Evolutionary conservation across 2,329 filamentous ascomycete species (phyloP).

Genomic region (Clonostachys rhizophaga): DNA sequence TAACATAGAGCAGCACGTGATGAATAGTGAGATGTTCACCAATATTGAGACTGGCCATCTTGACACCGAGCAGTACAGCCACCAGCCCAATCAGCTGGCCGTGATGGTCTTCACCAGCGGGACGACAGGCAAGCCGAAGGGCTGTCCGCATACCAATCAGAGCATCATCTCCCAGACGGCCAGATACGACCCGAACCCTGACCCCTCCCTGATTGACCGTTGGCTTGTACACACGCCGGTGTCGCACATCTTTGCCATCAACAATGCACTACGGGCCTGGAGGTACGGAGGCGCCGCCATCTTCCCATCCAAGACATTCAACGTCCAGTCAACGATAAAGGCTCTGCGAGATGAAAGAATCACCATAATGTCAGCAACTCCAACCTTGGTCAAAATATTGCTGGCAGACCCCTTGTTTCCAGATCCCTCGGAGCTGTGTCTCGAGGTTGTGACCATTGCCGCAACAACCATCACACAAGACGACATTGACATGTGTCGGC

Average conservation of each 20-base stretch:
- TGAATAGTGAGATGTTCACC: neutral
- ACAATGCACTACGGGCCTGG: conserved; percentile 30
- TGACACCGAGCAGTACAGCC: neutral
- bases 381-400: conserved; percentile 24
- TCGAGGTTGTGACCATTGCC: conserved; percentile 25
- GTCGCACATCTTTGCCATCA: conserved; percentile 31
- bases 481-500: conserved; percentile 22
- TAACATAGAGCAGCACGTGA: conserved; percentile 1
- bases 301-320: conserved; percentile 26
- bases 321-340: conserved; percentile 20
- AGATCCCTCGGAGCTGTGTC: conserved; percentile 13
- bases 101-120: conserved; percentile 44
- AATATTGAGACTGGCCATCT: neutral
- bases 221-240: conserved; percentile 31
- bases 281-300: conserved; percentile 23
- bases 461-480: conserved; percentile 20
- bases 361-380: conserved; percentile 32
- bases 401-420: conserved; percentile 20
- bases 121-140: conserved; percentile 41
- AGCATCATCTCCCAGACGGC: conserved; percentile 30
- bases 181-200: conserved; percentile 26
- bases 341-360: conserved; percentile 23
- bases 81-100: neutral
- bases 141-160: conserved; percentile 31
- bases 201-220: conserved; percentile 15